These are phyloP conservation scores for Micractinium conductrix DNA, from an alignment of 139 green algal species.

Conservation along the genomic window DNA sequence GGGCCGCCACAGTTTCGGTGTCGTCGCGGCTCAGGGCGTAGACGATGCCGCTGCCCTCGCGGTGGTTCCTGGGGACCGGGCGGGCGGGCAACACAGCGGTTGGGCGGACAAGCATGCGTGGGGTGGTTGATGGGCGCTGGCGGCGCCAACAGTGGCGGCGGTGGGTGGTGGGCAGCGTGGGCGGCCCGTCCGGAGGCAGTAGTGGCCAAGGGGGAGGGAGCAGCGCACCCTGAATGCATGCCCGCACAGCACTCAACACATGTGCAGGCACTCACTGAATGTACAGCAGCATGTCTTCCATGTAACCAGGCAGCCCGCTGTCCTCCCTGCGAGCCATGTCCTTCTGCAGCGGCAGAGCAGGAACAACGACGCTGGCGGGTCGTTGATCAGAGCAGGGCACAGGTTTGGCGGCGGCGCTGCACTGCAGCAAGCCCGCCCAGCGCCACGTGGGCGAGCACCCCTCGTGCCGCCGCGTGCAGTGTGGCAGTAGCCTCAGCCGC, in stretches of 20 bases:
- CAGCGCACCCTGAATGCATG: not conserved
- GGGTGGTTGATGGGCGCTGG: no score
- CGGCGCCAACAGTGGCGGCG: no score
- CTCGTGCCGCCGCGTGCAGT: no score
- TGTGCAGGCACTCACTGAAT: slow-evolving; percentile 37
- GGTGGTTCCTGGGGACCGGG: not conserved
- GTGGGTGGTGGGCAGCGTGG: no score
- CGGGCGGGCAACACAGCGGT: no score
- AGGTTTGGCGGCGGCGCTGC: no score
- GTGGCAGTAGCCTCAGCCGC: no score
- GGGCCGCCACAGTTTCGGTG: slow-evolving; percentile 43
- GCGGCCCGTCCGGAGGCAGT: no score
- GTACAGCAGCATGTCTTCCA: slow-evolving; percentile 57
- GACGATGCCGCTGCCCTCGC: slow-evolving; percentile 80
- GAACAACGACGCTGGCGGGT: no score
- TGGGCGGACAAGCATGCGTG: not conserved
- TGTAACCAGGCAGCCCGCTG: slow-evolving; percentile 34
- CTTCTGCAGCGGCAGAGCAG: slow-evolving; percentile 54
- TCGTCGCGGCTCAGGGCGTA: slow-evolving; percentile 88
- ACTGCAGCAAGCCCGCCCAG: no score
- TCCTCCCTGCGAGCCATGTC: slow-evolving; percentile 44
- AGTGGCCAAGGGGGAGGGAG: not conserved
- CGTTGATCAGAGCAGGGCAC: no score
- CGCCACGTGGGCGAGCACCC: no score
- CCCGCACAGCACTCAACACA: not conserved